A percentile compares a stretch with the other conserved stretches of the same genome.
Evolutionary conservation across 2,329 filamentous ascomycete species (phyloP).

Genomic region (Diaporthe longicolla): DNA sequence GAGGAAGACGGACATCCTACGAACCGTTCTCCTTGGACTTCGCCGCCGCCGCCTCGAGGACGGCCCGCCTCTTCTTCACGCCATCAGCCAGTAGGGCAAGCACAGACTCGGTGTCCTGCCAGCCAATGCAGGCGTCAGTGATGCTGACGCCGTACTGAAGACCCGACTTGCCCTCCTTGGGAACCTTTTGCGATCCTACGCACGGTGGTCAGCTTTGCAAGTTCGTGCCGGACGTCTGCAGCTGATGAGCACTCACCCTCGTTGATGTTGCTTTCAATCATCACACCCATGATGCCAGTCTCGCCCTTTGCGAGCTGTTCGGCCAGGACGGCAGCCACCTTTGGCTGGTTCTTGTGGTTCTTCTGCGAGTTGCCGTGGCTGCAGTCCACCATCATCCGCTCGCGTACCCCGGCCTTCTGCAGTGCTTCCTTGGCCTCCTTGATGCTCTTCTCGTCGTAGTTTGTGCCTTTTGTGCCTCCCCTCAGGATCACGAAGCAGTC

Average conservation of each 20-base stretch:
- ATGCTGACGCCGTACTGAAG: conserved; percentile 96
- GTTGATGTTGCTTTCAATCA: conserved; percentile 98
- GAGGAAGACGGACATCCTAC: conserved; percentile 39
- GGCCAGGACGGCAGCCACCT: conserved; percentile 86
- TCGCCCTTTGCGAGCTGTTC: conserved; percentile 90
- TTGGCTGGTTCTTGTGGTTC: conserved; percentile 97
- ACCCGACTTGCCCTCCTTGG: conserved; percentile 84
- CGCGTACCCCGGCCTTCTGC: conserved; percentile 78
- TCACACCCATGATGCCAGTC: conserved; percentile 92
- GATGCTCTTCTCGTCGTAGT: conserved; percentile 91
- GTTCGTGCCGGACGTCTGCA: neutral
- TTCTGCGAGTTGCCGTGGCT: conserved; percentile 97
- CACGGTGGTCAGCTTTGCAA: conserved; percentile 47
- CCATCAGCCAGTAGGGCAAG: conserved; percentile 84
- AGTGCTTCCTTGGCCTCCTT: conserved; percentile 85
- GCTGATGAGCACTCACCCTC: conserved; percentile 73
- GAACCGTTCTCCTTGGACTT: conserved; percentile 42
- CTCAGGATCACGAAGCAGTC: conserved; percentile 97
- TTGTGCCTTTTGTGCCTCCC: conserved; percentile 92
- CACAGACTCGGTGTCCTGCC: conserved; percentile 88
- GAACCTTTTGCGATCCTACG: conserved; percentile 88
- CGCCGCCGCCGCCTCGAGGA: conserved; percentile 52
- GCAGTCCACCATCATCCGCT: conserved; percentile 97
- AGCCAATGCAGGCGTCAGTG: conserved; percentile 96
- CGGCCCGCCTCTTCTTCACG: conserved; percentile 79